Evolutionary conservation across 2,329 filamentous ascomycete species (phyloP), one percentile per base, ranked within the genome.

Genomic region (Geosmithia morbida): DNA sequence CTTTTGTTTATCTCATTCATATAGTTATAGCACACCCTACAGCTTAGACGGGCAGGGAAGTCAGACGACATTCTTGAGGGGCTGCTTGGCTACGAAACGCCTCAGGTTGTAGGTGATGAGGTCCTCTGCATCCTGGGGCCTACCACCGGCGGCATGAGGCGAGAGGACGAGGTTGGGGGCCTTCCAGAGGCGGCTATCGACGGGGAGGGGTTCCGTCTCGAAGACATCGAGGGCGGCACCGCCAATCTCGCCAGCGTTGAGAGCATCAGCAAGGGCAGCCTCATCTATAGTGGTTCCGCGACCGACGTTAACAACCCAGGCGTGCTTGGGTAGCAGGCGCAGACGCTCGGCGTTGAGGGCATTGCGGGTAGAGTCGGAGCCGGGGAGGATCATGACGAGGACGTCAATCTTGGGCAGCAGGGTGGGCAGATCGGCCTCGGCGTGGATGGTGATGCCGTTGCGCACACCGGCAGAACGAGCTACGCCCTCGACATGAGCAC

Each of bases 301-400:
- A 13, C 70, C 71, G 44, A 75, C 71, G 55, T 75, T 75, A 51
- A 74, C 65, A 46, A 74, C 59, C 72, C 72, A 75, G 19, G 71
- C 71, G 58, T 81, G 77, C 52, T 69, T 70, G 39, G 77, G 77
- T 51, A 81, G 61, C 43, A 70, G 56, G 52, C 61, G 64, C 43
- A 81, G 57, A 7, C 74, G 60, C 59, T 77, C 72, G 26, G 65
- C 67, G 53, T 74, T 75, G 50, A 81, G 66, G 1, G 66, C 75
- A 54, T 81, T 62, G 37, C 62, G 63, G 22, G 77, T 81, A n/a
- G 67, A 64, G 8, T 71, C 72, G 37, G 70, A 70, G 0, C 77
- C 77, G 0, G 77, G 77, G 7, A 81, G 65, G 51, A 81, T 81
- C 78, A 83, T 81, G 54, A 83, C 77, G n/a, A 83, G 66, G 0